Base-by-base conservation (phyloP, 768 basidiomycete species). In the Dacryopinax primogenitus region DNA sequence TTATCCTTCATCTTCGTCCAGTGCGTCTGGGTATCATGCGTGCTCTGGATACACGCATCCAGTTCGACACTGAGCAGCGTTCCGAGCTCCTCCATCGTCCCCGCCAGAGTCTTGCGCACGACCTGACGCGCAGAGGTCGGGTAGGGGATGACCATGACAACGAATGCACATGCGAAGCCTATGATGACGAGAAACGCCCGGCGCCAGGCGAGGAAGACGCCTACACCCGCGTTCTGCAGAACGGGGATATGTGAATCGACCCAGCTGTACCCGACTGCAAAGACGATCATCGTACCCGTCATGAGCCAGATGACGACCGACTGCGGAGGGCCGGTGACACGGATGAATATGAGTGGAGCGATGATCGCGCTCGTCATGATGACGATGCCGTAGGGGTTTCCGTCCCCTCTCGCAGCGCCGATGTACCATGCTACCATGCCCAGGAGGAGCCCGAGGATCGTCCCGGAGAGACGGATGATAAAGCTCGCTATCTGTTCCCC, bases 261-360 rank as follows among this genome's bases (percentile, higher is more conserved):
- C 82, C 82, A 84, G 0, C 80, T 79, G 69, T 84, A 85, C 0
- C 83, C 83, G 1, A 82, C 72, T 16, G 82, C 74, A 21, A 84
- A 76, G 7, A 74, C 71, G 62, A 77, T 75, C 1, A 80, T 82
- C 74, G 75, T 82, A 70, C 32, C 41, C 0, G 15, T 32, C 26
- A 36, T 58, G 28, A 35, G 13, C 15, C 23, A 62, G 41, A 36
- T 16, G 16, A 58, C 66, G 21, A 63, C 47, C 28, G 41, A 26
- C 51, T 21, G 61, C 36, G 33, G 51, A 1, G 83, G 82, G 0
- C 77, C 73, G 66, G 76, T 79, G n/a, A 84, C 69, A 9, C 84
- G 77, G 23, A 79, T 63, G 69, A 81, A 86, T 11, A 83, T 62
- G 47, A 83, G 66, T 0, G 83, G 80, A 1, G 82, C 71, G 12